A percentile compares a stretch with the other conserved stretches of the same genome.
Conservation (phyloP, 2,329 filamentous ascomycete species). For the Colletotrichum acutatum region DNA sequence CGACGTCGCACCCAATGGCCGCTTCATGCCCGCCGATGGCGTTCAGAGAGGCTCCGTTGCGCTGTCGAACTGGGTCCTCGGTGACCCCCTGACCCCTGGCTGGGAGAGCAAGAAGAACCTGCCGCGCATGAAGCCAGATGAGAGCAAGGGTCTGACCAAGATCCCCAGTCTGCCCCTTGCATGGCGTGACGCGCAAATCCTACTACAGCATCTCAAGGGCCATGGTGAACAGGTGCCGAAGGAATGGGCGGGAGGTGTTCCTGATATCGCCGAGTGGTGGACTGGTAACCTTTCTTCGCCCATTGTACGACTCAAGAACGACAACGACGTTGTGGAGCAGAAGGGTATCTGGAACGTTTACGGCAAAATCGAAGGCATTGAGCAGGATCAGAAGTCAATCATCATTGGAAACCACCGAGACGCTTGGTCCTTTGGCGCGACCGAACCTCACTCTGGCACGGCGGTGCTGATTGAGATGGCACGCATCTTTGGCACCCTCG, state of each 20-base stretch:
- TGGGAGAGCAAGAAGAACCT: conserved; percentile 77
- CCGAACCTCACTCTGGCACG: conserved; percentile 87
- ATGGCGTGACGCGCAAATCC: conserved; percentile 86
- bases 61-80: conserved; percentile 83
- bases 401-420: conserved; percentile 95
- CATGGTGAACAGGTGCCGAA: conserved; percentile 75
- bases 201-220: conserved; percentile 81
- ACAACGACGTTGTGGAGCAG: conserved; percentile 84
- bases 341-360: conserved; percentile 95
- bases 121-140: conserved; percentile 74
- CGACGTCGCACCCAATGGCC: conserved; percentile 78
- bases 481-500: conserved; percentile 83
- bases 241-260: conserved; percentile 82
- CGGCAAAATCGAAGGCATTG: conserved; percentile 84
- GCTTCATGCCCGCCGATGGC: conserved; percentile 82
- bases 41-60: conserved; percentile 87
- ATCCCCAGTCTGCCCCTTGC: conserved; percentile 93
- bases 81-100: conserved; percentile 92
- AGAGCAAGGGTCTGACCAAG: conserved; percentile 77
- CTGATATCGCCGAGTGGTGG: conserved; percentile 78
- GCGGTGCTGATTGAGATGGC: conserved; percentile 92
- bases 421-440: conserved; percentile 89
- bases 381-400: conserved; percentile 84
- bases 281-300: conserved; percentile 81
- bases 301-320: conserved; percentile 82